Conservation (phyloP, 257 asterid species). For the Jaltomata sinuosa region DNA sequence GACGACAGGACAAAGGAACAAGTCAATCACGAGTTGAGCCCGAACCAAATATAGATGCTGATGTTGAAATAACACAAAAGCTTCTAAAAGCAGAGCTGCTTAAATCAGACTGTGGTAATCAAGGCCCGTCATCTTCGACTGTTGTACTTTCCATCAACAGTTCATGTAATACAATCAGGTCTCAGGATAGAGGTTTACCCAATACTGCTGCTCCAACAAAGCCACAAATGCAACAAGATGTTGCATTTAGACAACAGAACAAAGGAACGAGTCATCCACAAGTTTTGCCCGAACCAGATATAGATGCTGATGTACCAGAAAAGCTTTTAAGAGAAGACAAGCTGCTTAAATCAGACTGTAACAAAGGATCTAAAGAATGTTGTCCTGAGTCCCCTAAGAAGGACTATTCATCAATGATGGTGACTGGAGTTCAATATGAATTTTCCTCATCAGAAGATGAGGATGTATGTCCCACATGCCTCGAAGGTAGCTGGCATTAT, state of each 20-base stretch:
- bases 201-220: neutral
- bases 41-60: constrained; percentile 10
- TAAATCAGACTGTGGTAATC: neutral
- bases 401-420: neutral
- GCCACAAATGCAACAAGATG: constrained; percentile 8
- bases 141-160: neutral
- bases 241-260: neutral
- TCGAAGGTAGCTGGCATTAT: constrained; percentile 36
- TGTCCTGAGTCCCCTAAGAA: constrained; percentile 10
- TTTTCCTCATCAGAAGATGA: constrained; percentile 20
- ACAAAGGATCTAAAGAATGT: neutral
- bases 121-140: constrained; percentile 8
- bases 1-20: constrained; percentile 11
- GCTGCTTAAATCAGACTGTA: neutral
- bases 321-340: neutral
- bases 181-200: neutral
- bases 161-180: constrained; percentile 4
- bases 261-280: constrained; percentile 12
- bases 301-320: neutral
- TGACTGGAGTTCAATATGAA: neutral
- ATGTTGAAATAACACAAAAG: neutral
- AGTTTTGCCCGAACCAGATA: constrained; percentile 15
- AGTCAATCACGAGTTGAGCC: constrained; percentile 18
- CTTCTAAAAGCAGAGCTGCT: neutral
- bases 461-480: constrained; percentile 61